Percentiles rank a stretch among this genome's conserved stretches.
Evolutionary conservation across 768 basidiomycete species (phyloP).

Genomic region (Boletus vinaceobasis): DNA sequence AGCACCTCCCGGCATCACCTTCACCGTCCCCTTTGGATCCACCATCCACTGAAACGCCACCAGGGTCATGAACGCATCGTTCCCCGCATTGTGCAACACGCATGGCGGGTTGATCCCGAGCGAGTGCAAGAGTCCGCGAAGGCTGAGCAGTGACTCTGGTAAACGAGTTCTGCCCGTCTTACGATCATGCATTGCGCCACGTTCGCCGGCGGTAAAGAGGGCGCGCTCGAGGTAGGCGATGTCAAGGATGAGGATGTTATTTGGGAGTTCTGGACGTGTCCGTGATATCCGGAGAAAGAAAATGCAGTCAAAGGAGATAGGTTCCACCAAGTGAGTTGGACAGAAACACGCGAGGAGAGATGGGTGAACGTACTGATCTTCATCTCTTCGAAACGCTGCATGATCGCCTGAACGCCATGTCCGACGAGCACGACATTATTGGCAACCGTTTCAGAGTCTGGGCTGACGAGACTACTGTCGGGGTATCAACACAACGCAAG

Average conservation of each 20-base stretch:
- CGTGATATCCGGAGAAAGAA: neutral
- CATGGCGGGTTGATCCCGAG: slow-evolving; percentile 41
- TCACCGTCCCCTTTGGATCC: slow-evolving; percentile 43
- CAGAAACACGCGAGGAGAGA: neutral
- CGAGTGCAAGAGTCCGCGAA: slow-evolving; percentile 61
- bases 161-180: slow-evolving; percentile 51
- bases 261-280: slow-evolving; percentile 55
- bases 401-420: slow-evolving; percentile 52
- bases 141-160: slow-evolving; percentile 54
- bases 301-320: neutral
- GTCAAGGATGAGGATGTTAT: slow-evolving; percentile 69
- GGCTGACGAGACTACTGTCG: slow-evolving; percentile 64
- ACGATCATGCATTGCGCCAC: slow-evolving; percentile 60
- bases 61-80: slow-evolving; percentile 70
- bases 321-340: neutral
- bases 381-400: slow-evolving; percentile 71
- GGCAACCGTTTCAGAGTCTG: slow-evolving; percentile 68
- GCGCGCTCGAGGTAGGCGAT: slow-evolving; percentile 60
- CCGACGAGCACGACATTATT: slow-evolving; percentile 73
- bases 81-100: slow-evolving; percentile 70
- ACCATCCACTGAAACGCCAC: slow-evolving; percentile 68
- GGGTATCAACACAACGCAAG: neutral
- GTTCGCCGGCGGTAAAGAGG: slow-evolving; percentile 55
- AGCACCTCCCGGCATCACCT: too few relatives aligned
- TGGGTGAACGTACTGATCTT: slow-evolving; percentile 60